Percentiles rank a stretch among this genome's conserved stretches.
These are phyloP conservation scores for Homolaphlyctis polyrhiza DNA, from an alignment of 371 early-diverging fungal genomes.

Conservation along the genomic window DNA sequence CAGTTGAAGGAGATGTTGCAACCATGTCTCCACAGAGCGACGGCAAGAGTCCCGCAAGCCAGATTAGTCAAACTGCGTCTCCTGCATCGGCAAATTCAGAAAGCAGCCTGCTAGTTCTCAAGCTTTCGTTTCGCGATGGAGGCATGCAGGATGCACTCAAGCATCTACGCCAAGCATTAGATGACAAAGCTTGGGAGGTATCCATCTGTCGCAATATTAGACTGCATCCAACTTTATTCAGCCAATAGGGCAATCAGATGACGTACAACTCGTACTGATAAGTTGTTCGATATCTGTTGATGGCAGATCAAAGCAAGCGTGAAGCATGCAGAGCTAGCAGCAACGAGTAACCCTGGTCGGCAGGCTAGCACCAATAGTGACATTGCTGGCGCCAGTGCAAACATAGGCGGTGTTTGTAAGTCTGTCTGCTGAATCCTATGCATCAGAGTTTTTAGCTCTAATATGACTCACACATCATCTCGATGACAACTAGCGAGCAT, in stretches of 20 bases:
- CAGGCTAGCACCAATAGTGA: neutral
- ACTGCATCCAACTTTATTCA: neutral
- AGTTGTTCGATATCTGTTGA: neutral
- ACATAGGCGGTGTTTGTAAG: no score
- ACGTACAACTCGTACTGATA: no score
- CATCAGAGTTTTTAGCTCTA: no score
- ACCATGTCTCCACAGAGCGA: no score
- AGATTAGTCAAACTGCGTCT: no score
- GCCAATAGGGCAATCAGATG: no score
- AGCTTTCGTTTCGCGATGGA: slow-evolving; percentile 74
- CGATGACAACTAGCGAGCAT: slow-evolving; percentile 69
- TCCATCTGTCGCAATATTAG: neutral
- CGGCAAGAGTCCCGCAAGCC: no score
- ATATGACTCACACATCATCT: no score
- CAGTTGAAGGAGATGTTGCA: neutral
- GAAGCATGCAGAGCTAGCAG: neutral
- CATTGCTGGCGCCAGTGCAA: neutral
- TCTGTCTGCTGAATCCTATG: no score
- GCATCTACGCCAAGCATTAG: slow-evolving; percentile 55
- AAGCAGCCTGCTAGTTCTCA: slow-evolving; percentile 26
- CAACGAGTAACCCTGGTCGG: neutral
- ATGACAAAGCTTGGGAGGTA: slow-evolving; percentile 62
- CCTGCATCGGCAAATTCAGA: slow-evolving; percentile 5
- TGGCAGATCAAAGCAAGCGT: neutral
- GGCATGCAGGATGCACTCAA: slow-evolving; percentile 58